Conservation (phyloP, 495 filamentous ascomycete species). For the Annulohypoxylon bovei region DNA sequence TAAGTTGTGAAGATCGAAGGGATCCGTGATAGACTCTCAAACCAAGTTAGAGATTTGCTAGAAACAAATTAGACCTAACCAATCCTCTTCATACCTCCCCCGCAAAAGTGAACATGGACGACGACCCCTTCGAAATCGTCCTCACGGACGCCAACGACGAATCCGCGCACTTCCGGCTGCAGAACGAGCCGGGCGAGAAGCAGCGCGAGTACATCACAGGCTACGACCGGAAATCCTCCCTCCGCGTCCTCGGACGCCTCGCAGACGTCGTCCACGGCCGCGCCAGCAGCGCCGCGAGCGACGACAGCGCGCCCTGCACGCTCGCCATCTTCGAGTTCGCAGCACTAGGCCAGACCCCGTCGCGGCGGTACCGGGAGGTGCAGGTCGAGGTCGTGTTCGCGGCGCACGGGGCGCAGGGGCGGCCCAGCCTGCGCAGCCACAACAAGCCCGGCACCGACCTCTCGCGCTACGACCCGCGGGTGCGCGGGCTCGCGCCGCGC, state of each 20-base stretch:
- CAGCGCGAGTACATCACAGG: constrained; percentile 24
- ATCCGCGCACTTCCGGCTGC: constrained; percentile 20
- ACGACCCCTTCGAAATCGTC: constrained; percentile 22
- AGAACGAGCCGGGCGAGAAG: constrained; percentile 22
- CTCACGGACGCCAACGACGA: constrained; percentile 20
- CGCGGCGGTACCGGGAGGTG: constrained; percentile 12
- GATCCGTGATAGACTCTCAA: neutral
- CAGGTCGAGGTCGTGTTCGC: constrained; percentile 19
- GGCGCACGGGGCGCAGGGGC: constrained; percentile 4
- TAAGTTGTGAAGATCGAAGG: neutral
- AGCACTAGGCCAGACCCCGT: constrained; percentile 14
- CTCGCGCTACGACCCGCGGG: neutral
- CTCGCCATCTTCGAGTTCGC: constrained; percentile 26
- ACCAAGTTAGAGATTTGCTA: neutral
- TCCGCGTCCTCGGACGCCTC: constrained; percentile 13
- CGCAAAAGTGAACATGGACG: constrained; percentile 3
- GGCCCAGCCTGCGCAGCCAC: neutral
- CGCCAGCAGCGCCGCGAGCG: neutral
- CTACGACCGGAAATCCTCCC: constrained; percentile 18
- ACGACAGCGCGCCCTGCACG: constrained; percentile 1
- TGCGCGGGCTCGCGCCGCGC: neutral
- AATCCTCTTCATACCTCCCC: too few relatives aligned
- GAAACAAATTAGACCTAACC: too few relatives aligned
- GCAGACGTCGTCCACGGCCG: constrained; percentile 17
- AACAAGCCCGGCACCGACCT: neutral